Percentiles rank a stretch among this genome's conserved stretches.
phyloP scores from a whole-genome alignment of 805 yeast species.

The Yarrowia deformans region DNA sequence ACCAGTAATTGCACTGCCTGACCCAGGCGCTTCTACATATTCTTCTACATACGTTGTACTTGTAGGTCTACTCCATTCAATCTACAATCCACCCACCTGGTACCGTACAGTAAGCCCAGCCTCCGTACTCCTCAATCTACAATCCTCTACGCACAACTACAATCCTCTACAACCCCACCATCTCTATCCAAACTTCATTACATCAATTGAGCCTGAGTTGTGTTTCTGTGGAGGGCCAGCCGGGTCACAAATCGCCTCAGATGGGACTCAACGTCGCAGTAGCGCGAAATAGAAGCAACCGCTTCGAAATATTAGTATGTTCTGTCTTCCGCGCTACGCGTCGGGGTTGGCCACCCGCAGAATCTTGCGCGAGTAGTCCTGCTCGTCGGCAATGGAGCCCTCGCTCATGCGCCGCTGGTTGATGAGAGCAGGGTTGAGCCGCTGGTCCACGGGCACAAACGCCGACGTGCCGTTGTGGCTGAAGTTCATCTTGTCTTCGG shows the following conservation, averaged over 20 bases:
- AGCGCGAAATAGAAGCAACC: background rate
- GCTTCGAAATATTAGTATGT: slow-evolving; percentile 30
- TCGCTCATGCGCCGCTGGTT: slow-evolving; percentile 85
- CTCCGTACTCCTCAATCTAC: too few relatives aligned
- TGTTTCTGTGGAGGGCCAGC: slow-evolving; percentile 21
- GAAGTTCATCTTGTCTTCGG: slow-evolving; percentile 45
- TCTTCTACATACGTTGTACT: too few relatives aligned
- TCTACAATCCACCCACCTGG: too few relatives aligned
- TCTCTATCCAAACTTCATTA: slow-evolving; percentile 9
- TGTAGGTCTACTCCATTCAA: too few relatives aligned
- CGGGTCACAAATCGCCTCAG: background rate
- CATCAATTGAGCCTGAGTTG: slow-evolving; percentile 8
- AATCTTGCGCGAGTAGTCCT: slow-evolving; percentile 80
- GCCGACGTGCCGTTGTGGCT: slow-evolving; percentile 36
- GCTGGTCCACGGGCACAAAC: slow-evolving; percentile 60
- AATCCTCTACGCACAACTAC: background rate
- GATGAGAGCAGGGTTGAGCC: slow-evolving; percentile 76
- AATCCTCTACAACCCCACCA: background rate
- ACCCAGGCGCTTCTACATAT: too few relatives aligned
- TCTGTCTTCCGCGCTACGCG: slow-evolving; percentile 47
- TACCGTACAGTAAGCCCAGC: too few relatives aligned
- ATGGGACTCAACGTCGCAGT: background rate
- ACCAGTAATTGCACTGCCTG: too few relatives aligned
- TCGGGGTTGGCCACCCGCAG: slow-evolving; percentile 91
- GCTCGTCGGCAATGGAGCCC: slow-evolving; percentile 86